Evolutionary conservation across 495 filamentous ascomycete species (phyloP).

Genomic region (Aspergillus cavernicola): DNA sequence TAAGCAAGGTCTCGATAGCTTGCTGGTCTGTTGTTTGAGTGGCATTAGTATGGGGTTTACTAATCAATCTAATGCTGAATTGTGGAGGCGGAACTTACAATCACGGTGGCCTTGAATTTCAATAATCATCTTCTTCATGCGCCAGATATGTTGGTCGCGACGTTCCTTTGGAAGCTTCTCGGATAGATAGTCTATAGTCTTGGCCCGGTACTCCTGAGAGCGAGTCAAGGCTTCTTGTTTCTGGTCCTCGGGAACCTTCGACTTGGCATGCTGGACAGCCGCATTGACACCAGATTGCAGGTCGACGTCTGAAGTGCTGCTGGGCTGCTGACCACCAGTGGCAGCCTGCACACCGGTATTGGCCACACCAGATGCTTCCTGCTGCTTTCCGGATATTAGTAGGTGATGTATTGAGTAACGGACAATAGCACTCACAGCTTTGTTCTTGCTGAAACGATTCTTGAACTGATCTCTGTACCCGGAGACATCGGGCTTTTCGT

Average conservation of each 20-base stretch:
- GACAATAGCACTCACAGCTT: slow-evolving; percentile 39
- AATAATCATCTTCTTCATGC: slow-evolving; percentile 95
- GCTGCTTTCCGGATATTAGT: slow-evolving; percentile 4
- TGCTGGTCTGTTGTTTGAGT: slow-evolving; percentile 55
- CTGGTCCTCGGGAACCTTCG: slow-evolving; percentile 46
- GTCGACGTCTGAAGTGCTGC: slow-evolving; percentile 49
- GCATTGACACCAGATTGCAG: slow-evolving; percentile 44
- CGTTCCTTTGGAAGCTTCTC: slow-evolving; percentile 90
- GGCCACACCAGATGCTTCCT: slow-evolving; percentile 48
- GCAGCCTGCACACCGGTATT: slow-evolving; percentile 54
- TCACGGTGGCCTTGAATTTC: slow-evolving; percentile 93
- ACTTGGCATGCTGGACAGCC: slow-evolving; percentile 48
- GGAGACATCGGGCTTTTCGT: slow-evolving; percentile 75
- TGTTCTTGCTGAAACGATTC: slow-evolving; percentile 62
- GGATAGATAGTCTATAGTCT: slow-evolving; percentile 66
- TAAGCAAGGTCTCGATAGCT: slow-evolving; percentile 80
- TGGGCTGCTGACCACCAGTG: slow-evolving; percentile 40
- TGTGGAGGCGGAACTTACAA: slow-evolving; percentile 50
- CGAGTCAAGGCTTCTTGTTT: slow-evolving; percentile 34
- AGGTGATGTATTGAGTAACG: neutral
- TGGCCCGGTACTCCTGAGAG: slow-evolving; percentile 32
- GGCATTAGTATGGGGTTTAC: neutral
- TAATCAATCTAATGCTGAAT: neutral
- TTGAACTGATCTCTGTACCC: slow-evolving; percentile 61
- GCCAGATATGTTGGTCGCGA: slow-evolving; percentile 87